Conservation (phyloP, 306 rosid species). For the Quercus wislizeni region DNA sequence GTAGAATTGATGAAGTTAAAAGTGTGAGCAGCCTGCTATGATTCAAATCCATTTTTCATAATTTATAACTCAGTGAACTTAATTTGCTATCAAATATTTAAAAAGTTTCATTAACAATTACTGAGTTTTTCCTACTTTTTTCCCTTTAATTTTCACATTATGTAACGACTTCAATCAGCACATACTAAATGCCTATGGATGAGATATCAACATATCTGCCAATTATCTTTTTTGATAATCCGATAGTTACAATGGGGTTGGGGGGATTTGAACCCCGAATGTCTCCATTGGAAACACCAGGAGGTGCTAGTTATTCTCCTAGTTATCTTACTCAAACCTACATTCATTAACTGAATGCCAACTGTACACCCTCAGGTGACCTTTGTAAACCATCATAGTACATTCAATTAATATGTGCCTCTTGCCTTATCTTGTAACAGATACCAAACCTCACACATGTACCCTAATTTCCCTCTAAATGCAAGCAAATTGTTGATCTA, state of each 20-base stretch:
- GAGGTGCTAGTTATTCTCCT: not conserved
- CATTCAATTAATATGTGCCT: not conserved
- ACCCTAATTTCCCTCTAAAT: not conserved
- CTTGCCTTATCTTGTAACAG: not conserved
- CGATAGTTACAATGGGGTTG: too few relatives aligned
- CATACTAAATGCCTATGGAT: not conserved
- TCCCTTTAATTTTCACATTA: not conserved
- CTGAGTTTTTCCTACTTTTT: not conserved
- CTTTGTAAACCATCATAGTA: not conserved
- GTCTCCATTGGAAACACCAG: too few relatives aligned
- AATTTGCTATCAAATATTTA: not conserved
- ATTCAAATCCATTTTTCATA: too few relatives aligned
- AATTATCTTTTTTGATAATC: not conserved
- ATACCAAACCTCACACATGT: not conserved
- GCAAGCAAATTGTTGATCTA: not conserved
- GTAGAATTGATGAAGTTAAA: too few relatives aligned
- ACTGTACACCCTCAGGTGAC: not conserved
- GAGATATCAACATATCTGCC: not conserved
- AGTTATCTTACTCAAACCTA: not conserved
- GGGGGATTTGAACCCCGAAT: too few relatives aligned
- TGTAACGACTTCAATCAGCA: not conserved
- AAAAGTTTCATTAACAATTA: not conserved
- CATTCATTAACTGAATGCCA: not conserved
- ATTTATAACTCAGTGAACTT: too few relatives aligned
- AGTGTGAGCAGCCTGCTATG: too few relatives aligned